These are phyloP conservation scores for Penicillium samsonianum DNA, from an alignment of 495 filamentous ascomycete species.

Conservation along the genomic window DNA sequence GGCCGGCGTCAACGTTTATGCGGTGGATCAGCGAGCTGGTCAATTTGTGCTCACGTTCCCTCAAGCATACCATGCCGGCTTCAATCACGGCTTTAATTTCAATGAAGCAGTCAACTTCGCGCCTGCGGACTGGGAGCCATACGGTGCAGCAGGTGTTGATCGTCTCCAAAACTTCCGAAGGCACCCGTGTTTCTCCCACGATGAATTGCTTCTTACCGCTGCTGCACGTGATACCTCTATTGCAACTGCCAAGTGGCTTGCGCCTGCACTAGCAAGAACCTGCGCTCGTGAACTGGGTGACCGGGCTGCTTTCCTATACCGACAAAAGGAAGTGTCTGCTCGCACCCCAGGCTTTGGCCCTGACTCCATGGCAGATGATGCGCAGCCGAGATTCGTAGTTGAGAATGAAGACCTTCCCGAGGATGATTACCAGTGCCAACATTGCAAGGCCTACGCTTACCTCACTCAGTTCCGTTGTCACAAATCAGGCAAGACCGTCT, in stretches of 20 bases:
- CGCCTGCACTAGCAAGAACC: constrained; percentile 79
- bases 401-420: constrained; percentile 78
- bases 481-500: constrained; percentile 73
- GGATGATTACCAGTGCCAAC: constrained; percentile 85
- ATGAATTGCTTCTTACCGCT: constrained; percentile 91
- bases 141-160: constrained; percentile 82
- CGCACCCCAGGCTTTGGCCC: constrained; percentile 46
- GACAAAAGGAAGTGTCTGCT: constrained; percentile 57
- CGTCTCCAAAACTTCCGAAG: constrained; percentile 84
- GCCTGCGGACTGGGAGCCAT: constrained; percentile 94
- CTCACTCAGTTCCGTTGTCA: constrained; percentile 86
- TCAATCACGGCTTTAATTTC: constrained; percentile 98
- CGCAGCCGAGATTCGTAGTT: constrained; percentile 48
- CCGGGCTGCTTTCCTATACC: constrained; percentile 64
- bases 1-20: constrained; percentile 89
- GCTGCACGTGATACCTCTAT: constrained; percentile 78
- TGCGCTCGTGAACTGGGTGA: constrained; percentile 69
- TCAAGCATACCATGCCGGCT: constrained; percentile 88
- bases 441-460: constrained; percentile 91
- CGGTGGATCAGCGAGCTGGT: constrained; percentile 90
- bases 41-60: constrained; percentile 96
- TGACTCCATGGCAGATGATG: constrained; percentile 34
- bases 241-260: constrained; percentile 91
- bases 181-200: constrained; percentile 95
- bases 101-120: constrained; percentile 99